Evolutionary conservation across 371 early-diverging fungal genomes (phyloP).

Genomic region (Syncephalastrum monosporum): DNA sequence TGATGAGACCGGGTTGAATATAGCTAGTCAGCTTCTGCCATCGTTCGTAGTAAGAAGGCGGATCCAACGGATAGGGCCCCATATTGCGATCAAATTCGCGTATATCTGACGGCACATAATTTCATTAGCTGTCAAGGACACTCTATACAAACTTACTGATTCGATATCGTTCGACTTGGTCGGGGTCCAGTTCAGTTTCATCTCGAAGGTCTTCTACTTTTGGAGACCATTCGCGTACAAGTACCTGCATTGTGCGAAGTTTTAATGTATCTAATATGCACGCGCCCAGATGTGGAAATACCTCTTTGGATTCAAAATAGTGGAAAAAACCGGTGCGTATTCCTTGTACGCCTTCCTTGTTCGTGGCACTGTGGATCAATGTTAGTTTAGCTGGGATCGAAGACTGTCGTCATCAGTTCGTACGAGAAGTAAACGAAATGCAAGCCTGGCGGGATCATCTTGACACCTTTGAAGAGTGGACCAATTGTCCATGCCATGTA

Average conservation of each 20-base stretch:
- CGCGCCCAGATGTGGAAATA: slow-evolving; percentile 14
- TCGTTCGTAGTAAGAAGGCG: slow-evolving; percentile 59
- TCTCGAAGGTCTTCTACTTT: slow-evolving; percentile 56
- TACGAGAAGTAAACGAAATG: slow-evolving; percentile 92
- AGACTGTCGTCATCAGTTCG: neutral
- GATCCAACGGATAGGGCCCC: slow-evolving; percentile 84
- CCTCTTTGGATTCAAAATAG: slow-evolving; percentile 67
- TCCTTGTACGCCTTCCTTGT: slow-evolving; percentile 57
- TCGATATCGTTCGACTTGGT: slow-evolving; percentile 44
- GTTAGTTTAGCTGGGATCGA: neutral
- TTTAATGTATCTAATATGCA: neutral
- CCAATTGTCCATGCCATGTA: slow-evolving; percentile 90
- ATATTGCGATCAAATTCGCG: slow-evolving; percentile 79
- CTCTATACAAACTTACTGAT: slow-evolving; percentile 29
- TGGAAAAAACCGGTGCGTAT: slow-evolving; percentile 77
- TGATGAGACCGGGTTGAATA: slow-evolving; percentile 57
- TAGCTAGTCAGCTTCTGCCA: slow-evolving; percentile 75
- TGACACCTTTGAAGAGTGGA: slow-evolving; percentile 88
- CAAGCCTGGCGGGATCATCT: slow-evolving; percentile 91
- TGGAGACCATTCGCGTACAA: slow-evolving; percentile 72
- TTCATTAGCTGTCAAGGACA: neutral
- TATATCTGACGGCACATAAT: slow-evolving; percentile 50
- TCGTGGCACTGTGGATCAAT: slow-evolving; percentile 37
- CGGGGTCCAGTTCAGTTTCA: slow-evolving; percentile 47
- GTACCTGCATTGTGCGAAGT: slow-evolving; percentile 44